Evolutionary conservation across 139 green algal species (phyloP).

Genomic region (Chlorella sp.): DNA sequence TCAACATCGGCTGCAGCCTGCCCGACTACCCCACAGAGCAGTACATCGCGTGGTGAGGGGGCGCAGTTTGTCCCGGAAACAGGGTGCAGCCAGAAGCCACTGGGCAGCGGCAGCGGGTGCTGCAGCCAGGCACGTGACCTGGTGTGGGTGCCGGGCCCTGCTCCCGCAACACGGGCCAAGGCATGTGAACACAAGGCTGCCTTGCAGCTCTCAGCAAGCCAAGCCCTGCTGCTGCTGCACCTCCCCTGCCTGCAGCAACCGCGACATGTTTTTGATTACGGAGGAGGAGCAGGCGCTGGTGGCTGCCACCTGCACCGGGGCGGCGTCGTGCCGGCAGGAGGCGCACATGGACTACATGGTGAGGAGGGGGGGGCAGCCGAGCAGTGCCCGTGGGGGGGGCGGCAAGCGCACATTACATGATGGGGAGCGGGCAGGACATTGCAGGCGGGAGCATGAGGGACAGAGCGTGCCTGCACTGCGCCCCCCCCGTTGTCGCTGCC

Average conservation of each 20-base stretch:
- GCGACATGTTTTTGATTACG: background rate
- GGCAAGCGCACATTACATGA: background rate
- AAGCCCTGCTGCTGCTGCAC: background rate
- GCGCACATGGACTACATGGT: background rate
- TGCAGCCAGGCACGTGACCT: too few species aligned
- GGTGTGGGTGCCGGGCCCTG: background rate
- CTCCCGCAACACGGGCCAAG: too few species aligned
- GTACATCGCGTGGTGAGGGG: slow-evolving; percentile 47
- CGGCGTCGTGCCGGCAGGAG: background rate
- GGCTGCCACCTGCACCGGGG: background rate
- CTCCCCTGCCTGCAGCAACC: background rate
- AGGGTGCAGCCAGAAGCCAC: background rate
- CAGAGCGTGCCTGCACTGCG: background rate
- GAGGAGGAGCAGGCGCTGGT: slow-evolving; percentile 24
- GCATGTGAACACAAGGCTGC: background rate
- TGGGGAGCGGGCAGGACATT: background rate
- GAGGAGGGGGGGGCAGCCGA: background rate
- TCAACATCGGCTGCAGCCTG: slow-evolving; percentile 54
- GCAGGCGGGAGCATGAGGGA: background rate
- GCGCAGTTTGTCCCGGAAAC: background rate
- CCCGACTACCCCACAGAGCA: slow-evolving; percentile 49
- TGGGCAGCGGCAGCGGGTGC: background rate
- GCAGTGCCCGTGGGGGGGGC: background rate
- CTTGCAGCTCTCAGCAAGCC: background rate
- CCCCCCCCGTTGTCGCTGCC: background rate